Conservation (phyloP, 352 stramenopile genomes). For the Albugo candida region DNA sequence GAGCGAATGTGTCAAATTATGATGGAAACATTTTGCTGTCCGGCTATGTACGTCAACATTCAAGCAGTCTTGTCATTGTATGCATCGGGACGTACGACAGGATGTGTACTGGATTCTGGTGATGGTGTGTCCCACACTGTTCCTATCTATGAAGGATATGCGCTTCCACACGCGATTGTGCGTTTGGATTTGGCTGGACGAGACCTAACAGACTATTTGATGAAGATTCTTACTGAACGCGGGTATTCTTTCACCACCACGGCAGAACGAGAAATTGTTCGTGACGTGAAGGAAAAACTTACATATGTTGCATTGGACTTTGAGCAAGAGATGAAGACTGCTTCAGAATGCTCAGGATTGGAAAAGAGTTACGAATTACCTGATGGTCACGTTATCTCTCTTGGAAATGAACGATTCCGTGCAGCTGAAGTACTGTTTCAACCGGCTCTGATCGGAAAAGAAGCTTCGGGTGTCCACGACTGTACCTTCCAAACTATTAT, state of each 20-base stretch:
- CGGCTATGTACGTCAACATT: slow-evolving; percentile 77
- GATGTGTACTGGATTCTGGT: slow-evolving; percentile 73
- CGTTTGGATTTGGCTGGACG: slow-evolving; percentile 61
- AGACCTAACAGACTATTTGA: slow-evolving; percentile 84
- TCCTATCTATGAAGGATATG: slow-evolving; percentile 85
- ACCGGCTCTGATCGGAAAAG: slow-evolving; percentile 76
- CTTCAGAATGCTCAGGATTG: slow-evolving; percentile 22
- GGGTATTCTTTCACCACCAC: slow-evolving; percentile 77
- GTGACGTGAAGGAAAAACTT: slow-evolving; percentile 92
- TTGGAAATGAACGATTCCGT: slow-evolving; percentile 85
- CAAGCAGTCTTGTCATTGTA: slow-evolving; percentile 79
- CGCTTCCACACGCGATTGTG: slow-evolving; percentile 82
- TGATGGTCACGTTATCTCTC: slow-evolving; percentile 88
- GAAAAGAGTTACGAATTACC: slow-evolving; percentile 90
- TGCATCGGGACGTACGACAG: slow-evolving; percentile 79
- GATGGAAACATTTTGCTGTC: slow-evolving; percentile 79
- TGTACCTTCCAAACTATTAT: slow-evolving; percentile 31
- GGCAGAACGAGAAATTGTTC: slow-evolving; percentile 70
- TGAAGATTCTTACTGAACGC: slow-evolving; percentile 79
- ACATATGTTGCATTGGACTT: slow-evolving; percentile 83
- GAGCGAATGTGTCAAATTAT: slow-evolving; percentile 82
- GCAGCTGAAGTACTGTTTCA: slow-evolving; percentile 87
- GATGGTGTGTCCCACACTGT: slow-evolving; percentile 21
- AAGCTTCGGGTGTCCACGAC: slow-evolving; percentile 64
- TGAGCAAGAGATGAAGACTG: slow-evolving; percentile 81